These are phyloP conservation scores for Gautieria morchelliformis DNA, from an alignment of 768 basidiomycete species.

Conservation along the genomic window DNA sequence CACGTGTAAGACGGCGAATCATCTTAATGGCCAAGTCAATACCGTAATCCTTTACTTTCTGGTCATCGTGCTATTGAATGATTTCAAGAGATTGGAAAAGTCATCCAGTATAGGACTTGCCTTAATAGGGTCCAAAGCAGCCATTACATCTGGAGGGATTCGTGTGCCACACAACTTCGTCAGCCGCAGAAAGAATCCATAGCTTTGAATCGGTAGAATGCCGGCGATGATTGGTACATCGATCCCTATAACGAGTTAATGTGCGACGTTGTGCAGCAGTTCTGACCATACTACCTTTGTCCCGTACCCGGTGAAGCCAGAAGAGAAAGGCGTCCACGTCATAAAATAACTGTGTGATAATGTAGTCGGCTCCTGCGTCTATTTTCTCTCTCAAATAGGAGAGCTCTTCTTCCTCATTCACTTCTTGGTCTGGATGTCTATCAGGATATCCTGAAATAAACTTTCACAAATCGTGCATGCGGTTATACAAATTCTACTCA, in stretches of 20 bases:
- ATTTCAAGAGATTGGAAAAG: not conserved
- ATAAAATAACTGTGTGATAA: constrained; percentile 95
- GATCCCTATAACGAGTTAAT: constrained; percentile 52
- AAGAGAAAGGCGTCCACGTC: constrained; percentile 78
- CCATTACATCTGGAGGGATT: constrained; percentile 59
- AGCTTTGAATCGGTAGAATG: constrained; percentile 97
- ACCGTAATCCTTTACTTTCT: constrained; percentile 92
- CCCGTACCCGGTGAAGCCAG: constrained; percentile 69
- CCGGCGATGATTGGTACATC: constrained; percentile 86
- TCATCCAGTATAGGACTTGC: constrained; percentile 32
- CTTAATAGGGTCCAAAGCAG: constrained; percentile 63
- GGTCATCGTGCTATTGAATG: constrained; percentile 73
- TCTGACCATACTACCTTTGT: constrained; percentile 43
- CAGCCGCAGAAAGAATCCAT: constrained; percentile 84
- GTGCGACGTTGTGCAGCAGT: not conserved
- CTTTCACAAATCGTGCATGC: not conserved
- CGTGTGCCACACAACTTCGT: constrained; percentile 79
- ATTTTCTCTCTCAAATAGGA: constrained; percentile 75
- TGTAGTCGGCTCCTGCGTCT: constrained; percentile 91
- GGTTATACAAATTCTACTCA: constrained; percentile 17
- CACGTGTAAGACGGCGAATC: constrained; percentile 48
- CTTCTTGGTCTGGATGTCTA: constrained; percentile 58
- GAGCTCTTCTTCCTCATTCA: constrained; percentile 54
- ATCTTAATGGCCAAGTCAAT: constrained; percentile 75
- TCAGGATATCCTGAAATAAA: constrained; percentile 75